Evolutionary conservation across 495 filamentous ascomycete species (phyloP).

Genomic region (Tuber brumale): DNA sequence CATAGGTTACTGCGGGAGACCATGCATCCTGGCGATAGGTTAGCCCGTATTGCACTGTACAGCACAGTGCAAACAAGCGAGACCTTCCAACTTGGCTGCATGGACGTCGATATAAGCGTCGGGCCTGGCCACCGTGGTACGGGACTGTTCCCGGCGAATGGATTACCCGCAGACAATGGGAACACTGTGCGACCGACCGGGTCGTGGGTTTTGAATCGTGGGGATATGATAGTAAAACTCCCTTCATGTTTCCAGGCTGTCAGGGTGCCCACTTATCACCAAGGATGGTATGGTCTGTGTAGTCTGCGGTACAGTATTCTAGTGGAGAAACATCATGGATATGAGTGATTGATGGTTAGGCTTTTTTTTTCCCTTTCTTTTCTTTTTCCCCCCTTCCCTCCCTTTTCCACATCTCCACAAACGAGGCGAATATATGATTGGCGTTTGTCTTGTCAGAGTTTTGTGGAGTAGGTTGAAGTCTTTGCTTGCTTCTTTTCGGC

Average conservation of each 20-base stretch:
- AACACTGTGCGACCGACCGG: background rate
- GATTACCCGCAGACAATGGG: background rate
- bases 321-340: background rate
- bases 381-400: background rate
- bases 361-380: background rate
- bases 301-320: background rate
- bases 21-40: background rate
- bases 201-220: background rate
- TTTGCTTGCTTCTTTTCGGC: constrained; percentile 1
- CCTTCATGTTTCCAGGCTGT: background rate
- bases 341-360: constrained; percentile 1
- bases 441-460: background rate
- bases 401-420: background rate
- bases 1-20: background rate
- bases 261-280: background rate
- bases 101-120: constrained; percentile 6
- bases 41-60: background rate
- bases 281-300: background rate
- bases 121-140: background rate
- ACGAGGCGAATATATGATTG: constrained; percentile 4
- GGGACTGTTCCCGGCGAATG: background rate
- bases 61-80: background rate
- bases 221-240: background rate
- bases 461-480: background rate
- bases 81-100: background rate